phyloP scores from a whole-genome alignment of 164 flowering plant genomes.

The Magnolia officinalis region DNA sequence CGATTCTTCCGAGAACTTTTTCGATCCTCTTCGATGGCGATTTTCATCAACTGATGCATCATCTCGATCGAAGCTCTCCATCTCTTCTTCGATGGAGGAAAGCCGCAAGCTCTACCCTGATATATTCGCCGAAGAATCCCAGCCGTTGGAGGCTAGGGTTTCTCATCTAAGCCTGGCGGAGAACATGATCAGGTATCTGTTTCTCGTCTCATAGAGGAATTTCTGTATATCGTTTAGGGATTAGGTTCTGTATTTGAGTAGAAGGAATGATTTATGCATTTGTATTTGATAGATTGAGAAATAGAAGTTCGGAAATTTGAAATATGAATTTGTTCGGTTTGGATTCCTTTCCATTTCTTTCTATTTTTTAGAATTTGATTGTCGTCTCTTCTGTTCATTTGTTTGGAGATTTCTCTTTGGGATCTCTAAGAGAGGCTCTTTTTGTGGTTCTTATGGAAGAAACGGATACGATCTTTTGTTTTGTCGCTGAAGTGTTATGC shows the following conservation, averaged over 20 bases:
- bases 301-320: neutral
- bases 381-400: neutral
- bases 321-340: too few relatives aligned
- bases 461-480: too few relatives aligned
- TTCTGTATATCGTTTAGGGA: neutral
- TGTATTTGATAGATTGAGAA: neutral
- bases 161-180: neutral
- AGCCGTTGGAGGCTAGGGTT: neutral
- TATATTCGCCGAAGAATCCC: neutral
- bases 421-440: too few relatives aligned
- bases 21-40: neutral
- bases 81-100: constrained; percentile 9
- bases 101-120: neutral
- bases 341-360: neutral
- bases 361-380: neutral
- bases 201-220: neutral
- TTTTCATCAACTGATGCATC: neutral
- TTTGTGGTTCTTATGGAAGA: too few relatives aligned
- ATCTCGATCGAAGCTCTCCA: neutral
- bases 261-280: neutral
- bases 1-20: neutral
- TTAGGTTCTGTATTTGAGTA: neutral
- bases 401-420: neutral
- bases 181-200: neutral
- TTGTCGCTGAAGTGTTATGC: too few relatives aligned